Base-by-base conservation (phyloP, 306 rosid genomes). In the Sechiopsis laciniata region DNA sequence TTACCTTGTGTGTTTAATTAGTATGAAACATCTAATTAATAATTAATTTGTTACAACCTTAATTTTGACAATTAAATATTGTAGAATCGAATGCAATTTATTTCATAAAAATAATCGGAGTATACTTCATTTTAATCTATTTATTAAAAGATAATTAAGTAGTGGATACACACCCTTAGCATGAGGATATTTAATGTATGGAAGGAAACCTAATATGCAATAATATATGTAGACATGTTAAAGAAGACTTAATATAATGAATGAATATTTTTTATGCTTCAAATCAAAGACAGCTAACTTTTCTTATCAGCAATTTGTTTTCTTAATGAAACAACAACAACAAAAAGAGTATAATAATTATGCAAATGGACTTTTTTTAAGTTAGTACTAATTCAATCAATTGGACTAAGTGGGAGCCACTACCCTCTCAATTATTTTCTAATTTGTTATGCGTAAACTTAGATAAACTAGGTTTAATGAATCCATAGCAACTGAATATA, bases 321-420 rank as follows among this genome's bases (percentile, higher is more conserved):
- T 46, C 13, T 68, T 68, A 68, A 68, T 68, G 14, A 69, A 69
- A 68, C 57, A 46, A 48, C 8, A 68, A 68, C 7, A 48, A 21
- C 29, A 50, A 50, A 13, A 13, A 52, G 9, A 50, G 14, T 22
- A 48, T 69, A 48, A 50, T 50, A 50, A 69, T 69, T 69, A 21
- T 48, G 42, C 20, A 48, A 50, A 37, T 12, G 0, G 2, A 40
- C 55, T 45, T n/a, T 42, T n/a, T 66, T 48, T 0, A 42, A 11
- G 1, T 67, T 19, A 2, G 15, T 45, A 4, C 46, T 67, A 16
- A 19, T 67, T 67, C 10, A 45, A 45, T 13, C 13, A 66, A 46
- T 20, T 35, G 17, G 54, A 13, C 1, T n/a, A 16, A 37, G 51
- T n/a, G 51, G 21, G n/a, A 10, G 7, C 72, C 29, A 66, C 54